These are phyloP conservation scores for Acanthamoeba sp. DNA, from an alignment of 208 protist species.

Conservation along the genomic window DNA sequence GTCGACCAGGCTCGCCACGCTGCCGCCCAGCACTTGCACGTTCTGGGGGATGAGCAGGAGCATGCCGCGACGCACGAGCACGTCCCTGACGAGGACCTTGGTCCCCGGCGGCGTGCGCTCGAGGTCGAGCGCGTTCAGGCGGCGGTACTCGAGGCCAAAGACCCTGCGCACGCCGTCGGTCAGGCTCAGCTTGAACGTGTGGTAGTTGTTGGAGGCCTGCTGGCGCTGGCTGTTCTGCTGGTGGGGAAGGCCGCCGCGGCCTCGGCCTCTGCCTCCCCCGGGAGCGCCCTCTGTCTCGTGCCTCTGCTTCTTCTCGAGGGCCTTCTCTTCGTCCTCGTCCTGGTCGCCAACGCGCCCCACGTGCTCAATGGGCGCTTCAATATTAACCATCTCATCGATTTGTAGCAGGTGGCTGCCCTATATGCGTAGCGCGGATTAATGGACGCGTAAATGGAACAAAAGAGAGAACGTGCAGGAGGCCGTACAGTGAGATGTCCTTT, in stretches of 20 bases:
- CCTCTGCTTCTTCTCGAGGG: slow-evolving; percentile 49
- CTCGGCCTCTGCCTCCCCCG: neutral
- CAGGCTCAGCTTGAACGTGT: slow-evolving; percentile 67
- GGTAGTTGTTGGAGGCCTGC: neutral
- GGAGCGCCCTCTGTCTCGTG: neutral
- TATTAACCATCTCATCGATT: slow-evolving; percentile 65
- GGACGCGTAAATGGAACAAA: neutral
- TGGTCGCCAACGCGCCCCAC: neutral
- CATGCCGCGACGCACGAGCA: slow-evolving; percentile 62
- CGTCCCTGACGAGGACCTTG: slow-evolving; percentile 47
- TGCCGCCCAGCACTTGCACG: slow-evolving; percentile 66
- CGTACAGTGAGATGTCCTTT: neutral
- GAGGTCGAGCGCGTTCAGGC: neutral
- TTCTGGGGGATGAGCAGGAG: slow-evolving; percentile 52
- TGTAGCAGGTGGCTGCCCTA: slow-evolving; percentile 58
- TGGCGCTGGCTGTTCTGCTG: slow-evolving; percentile 8
- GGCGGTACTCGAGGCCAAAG: slow-evolving; percentile 50
- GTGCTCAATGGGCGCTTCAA: slow-evolving; percentile 53
- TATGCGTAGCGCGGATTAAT: neutral
- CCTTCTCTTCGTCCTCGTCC: slow-evolving; percentile 65
- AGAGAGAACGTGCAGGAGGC: neutral
- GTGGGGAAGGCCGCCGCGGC: neutral
- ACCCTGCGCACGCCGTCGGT: slow-evolving; percentile 44
- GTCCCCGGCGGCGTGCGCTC: slow-evolving; percentile 58
- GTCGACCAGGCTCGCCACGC: slow-evolving; percentile 17